A percentile compares a stretch with the other conserved stretches of the same genome.
phyloP scores from a whole-genome alignment of 129 eudicot species.

The Flaveria linearis region DNA sequence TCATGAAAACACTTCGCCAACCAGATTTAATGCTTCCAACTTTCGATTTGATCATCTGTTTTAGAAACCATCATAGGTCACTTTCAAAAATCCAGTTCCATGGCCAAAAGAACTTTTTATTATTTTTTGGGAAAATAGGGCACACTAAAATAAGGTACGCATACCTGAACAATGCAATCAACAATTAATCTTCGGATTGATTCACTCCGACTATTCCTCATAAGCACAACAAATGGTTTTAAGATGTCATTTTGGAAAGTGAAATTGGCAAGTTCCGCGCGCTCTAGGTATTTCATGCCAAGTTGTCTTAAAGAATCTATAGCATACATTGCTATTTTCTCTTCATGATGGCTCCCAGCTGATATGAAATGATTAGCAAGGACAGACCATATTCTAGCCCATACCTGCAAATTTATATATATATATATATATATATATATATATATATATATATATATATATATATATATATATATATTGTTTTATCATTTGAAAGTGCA shows the following conservation, averaged over 20 bases:
- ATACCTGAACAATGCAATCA: conserved; percentile 94
- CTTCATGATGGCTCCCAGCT: conserved; percentile 98
- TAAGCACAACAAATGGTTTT: conserved; percentile 91
- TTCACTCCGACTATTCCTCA: conserved; percentile 83
- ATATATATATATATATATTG: too few species aligned
- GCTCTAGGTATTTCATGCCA: conserved; percentile 96
- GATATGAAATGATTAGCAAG: conserved; percentile 83
- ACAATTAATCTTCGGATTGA: conserved; percentile 80
- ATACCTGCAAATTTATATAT: conserved; percentile 58
- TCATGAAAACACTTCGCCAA: conserved; percentile 96
- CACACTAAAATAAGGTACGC: conserved; percentile 25
- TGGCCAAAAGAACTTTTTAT: not conserved
- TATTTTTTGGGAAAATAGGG: not conserved
- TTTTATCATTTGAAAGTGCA: conserved; percentile 14
- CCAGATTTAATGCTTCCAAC: conserved; percentile 97
- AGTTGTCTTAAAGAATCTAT: conserved; percentile 95
- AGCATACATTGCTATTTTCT: conserved; percentile 97
- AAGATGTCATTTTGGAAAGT: conserved; percentile 94
- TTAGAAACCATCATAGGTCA: conserved; percentile 23
- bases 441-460: too few species aligned
- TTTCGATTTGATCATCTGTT: conserved; percentile 92
- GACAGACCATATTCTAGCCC: conserved; percentile 99
- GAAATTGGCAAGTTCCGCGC: conserved; percentile 91
- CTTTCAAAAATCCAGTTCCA: conserved; percentile 1
- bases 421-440: too few species aligned